Evolutionary conservation across 768 basidiomycete genomes (phyloP).

Genomic region (Coprinopsis sp.): DNA sequence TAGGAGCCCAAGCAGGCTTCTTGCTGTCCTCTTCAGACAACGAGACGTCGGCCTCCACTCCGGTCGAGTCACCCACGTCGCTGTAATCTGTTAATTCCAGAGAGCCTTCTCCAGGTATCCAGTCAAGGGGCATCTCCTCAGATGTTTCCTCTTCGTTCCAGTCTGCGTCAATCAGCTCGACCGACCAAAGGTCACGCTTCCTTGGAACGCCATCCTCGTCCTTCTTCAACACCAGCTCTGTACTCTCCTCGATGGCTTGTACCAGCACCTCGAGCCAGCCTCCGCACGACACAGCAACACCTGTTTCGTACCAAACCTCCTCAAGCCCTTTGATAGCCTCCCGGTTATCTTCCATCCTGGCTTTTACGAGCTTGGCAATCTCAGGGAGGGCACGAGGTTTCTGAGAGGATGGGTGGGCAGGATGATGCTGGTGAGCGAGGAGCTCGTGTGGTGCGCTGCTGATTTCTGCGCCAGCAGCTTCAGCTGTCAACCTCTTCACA

Average conservation of each 20-base stretch:
- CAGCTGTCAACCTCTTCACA: slow-evolving; percentile 22
- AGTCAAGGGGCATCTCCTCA: slow-evolving; percentile 40
- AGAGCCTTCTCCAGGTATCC: slow-evolving; percentile 38
- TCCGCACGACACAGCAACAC: slow-evolving; percentile 47
- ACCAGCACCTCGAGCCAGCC: slow-evolving; percentile 58
- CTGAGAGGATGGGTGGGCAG: slow-evolving; percentile 44
- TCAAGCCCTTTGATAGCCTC: slow-evolving; percentile 46
- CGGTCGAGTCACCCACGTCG: slow-evolving; percentile 29
- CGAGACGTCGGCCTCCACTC: slow-evolving; percentile 39
- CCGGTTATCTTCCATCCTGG: slow-evolving; percentile 50
- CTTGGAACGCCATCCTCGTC: slow-evolving; percentile 29
- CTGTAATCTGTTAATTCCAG: slow-evolving; percentile 20
- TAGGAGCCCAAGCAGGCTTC: slow-evolving; percentile 13
- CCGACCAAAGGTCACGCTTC: slow-evolving; percentile 34
- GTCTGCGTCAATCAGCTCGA: slow-evolving; percentile 32
- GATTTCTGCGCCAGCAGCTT: background rate
- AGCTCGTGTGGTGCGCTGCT: slow-evolving; percentile 38
- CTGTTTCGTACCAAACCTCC: slow-evolving; percentile 46
- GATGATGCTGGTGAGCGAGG: slow-evolving; percentile 44
- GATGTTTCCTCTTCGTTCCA: slow-evolving; percentile 28
- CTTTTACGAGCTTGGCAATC: slow-evolving; percentile 46
- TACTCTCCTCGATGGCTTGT: slow-evolving; percentile 40
- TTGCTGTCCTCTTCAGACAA: slow-evolving; percentile 34
- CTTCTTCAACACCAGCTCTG: slow-evolving; percentile 34
- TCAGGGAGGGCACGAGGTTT: slow-evolving; percentile 38